These are phyloP conservation scores for Monascus ruber DNA, from an alignment of 2,329 filamentous ascomycete species.

Conservation along the genomic window DNA sequence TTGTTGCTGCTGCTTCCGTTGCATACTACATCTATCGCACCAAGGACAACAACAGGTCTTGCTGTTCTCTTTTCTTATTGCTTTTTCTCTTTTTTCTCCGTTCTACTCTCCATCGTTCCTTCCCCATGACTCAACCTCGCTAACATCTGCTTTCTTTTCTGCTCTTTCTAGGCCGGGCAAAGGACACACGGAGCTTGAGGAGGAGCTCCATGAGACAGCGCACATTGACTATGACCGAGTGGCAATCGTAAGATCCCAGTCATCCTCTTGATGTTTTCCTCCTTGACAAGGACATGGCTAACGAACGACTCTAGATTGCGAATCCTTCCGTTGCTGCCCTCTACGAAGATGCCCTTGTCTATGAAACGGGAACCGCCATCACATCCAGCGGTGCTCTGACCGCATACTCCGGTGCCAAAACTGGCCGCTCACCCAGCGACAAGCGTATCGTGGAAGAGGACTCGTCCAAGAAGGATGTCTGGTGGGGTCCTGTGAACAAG, in stretches of 20 bases:
- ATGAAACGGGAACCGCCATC: conserved; percentile 95
- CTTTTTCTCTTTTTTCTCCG: background rate
- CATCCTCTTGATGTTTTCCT: background rate
- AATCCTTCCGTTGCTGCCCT: conserved; percentile 92
- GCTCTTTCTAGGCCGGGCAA: conserved; percentile 53
- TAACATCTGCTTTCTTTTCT: conserved; percentile 6
- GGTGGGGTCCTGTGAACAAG: conserved; percentile 99
- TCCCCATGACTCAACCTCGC: background rate
- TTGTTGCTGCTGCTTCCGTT: background rate
- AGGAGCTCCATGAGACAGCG: conserved; percentile 92
- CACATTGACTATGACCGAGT: conserved; percentile 99
- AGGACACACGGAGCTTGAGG: conserved; percentile 94
- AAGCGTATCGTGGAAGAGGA: conserved; percentile 95
- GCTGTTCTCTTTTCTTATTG: conserved; percentile 1
- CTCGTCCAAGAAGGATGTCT: conserved; percentile 79
- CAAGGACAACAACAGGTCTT: background rate
- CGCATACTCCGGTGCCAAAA: conserved; percentile 97
- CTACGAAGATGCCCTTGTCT: conserved; percentile 97
- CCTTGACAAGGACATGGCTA: background rate
- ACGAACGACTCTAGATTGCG: conserved; percentile 44
- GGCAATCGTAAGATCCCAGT: conserved; percentile 64
- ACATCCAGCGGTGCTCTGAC: conserved; percentile 90
- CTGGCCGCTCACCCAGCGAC: conserved; percentile 88
- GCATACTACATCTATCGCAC: background rate
- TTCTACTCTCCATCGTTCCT: background rate